Percentiles rank a stretch among this genome's conserved stretches.
phyloP scores from a whole-genome alignment of 2,329 filamentous ascomycete genomes.

The Verticillium dahliae region DNA sequence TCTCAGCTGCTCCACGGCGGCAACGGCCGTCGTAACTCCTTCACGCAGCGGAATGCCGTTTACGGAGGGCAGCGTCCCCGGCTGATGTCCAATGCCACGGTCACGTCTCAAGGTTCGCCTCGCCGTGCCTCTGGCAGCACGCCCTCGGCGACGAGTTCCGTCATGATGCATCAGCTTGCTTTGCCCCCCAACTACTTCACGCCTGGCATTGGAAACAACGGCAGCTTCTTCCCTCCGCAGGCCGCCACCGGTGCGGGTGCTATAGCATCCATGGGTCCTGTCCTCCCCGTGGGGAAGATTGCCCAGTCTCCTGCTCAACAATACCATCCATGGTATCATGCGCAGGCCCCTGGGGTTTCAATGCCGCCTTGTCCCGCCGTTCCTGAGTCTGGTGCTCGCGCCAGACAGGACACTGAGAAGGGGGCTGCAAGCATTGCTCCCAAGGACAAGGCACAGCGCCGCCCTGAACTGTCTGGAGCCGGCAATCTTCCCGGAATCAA shows the following conservation, averaged over 20 bases:
- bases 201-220: neutral
- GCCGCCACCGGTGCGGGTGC: neutral
- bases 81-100: neutral
- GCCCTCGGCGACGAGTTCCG: neutral
- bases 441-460: slow-evolving; percentile 6
- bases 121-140: neutral
- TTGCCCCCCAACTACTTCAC: neutral
- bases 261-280: neutral
- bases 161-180: neutral
- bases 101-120: neutral
- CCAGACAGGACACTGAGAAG: too few relatives aligned
- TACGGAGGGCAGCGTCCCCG: neutral
- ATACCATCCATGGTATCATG: neutral
- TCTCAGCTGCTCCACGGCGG: too few relatives aligned
- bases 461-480: slow-evolving; percentile 24
- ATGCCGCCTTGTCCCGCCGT: too few relatives aligned
- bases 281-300: neutral
- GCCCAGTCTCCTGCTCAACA: neutral
- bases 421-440: neutral
- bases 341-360: too few relatives aligned
- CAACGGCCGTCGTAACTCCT: too few relatives aligned
- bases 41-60: too few relatives aligned
- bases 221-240: neutral
- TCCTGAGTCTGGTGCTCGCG: neutral
- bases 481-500: neutral